These are phyloP conservation scores for Arabis hirsuta DNA, from an alignment of 345 rosid species.

Conservation along the genomic window DNA sequence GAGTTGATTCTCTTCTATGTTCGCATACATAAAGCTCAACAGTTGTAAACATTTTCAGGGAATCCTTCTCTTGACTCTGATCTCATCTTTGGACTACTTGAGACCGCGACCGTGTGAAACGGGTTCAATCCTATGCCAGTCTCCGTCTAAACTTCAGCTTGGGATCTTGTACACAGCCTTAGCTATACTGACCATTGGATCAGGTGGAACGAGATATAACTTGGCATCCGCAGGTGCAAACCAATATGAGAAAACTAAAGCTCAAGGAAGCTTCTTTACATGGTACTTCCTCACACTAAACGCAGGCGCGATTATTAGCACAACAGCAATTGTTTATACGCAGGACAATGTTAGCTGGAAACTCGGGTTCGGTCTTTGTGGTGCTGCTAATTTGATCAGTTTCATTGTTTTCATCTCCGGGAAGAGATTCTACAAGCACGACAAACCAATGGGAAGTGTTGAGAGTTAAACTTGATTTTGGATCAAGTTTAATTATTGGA, in stretches of 20 bases:
- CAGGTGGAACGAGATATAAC: constrained; percentile 48
- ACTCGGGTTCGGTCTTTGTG: constrained; percentile 54
- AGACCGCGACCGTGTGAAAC: constrained; percentile 48
- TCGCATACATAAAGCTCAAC: neutral
- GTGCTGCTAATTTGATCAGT: constrained; percentile 39
- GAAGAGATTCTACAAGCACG: constrained; percentile 41
- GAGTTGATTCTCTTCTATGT: too few relatives aligned
- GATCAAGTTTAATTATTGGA: too few relatives aligned
- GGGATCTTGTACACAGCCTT: constrained; percentile 52
- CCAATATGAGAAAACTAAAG: constrained; percentile 48
- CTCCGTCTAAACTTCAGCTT: constrained; percentile 45
- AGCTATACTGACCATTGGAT: constrained; percentile 41
- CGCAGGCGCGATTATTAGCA: constrained; percentile 17
- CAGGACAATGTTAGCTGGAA: constrained; percentile 58
- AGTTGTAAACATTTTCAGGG: constrained; percentile 43
- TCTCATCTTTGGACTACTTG: constrained; percentile 38
- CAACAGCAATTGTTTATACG: constrained; percentile 47
- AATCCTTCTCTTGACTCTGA: constrained; percentile 43
- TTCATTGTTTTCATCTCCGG: constrained; percentile 48
- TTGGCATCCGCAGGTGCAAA: constrained; percentile 52
- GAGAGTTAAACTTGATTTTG: too few relatives aligned
- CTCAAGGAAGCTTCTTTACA: constrained; percentile 54
- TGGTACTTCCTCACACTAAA: constrained; percentile 52
- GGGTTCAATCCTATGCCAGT: constrained; percentile 39
- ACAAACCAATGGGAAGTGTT: too few relatives aligned